Percentiles rank a stretch among this genome's conserved stretches.
phyloP scores from a whole-genome alignment of 2,329 filamentous ascomycete species.

The Stromatinia cepivora region DNA sequence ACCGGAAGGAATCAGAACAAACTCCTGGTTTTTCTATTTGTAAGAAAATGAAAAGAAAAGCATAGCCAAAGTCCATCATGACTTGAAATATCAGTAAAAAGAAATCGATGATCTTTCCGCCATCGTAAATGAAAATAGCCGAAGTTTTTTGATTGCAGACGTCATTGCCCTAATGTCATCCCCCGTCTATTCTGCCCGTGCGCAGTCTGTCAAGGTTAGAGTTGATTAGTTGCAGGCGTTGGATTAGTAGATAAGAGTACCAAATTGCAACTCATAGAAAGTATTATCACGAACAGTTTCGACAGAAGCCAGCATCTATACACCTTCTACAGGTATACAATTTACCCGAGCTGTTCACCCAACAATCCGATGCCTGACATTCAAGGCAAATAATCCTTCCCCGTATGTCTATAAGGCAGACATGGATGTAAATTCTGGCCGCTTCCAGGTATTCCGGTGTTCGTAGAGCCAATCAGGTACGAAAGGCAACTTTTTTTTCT shows the following conservation, averaged over 20 bases:
- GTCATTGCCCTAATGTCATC: not conserved
- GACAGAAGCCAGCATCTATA: not conserved
- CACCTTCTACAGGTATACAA: not conserved
- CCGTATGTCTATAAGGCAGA: not conserved
- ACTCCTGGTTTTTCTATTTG: too few relatives aligned
- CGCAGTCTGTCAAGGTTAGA: not conserved
- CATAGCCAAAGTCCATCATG: not conserved
- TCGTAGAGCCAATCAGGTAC: not conserved
- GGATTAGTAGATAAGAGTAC: too few relatives aligned
- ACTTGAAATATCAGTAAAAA: not conserved
- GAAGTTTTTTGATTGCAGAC: fast-evolving
- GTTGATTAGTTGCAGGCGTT: fast-evolving
- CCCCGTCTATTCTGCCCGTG: not conserved
- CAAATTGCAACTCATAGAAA: not conserved
- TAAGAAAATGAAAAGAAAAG: not conserved
- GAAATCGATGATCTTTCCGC: not conserved
- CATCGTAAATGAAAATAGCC: not conserved
- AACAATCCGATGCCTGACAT: not conserved
- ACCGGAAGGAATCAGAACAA: fast-evolving
- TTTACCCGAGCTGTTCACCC: fast-evolving
- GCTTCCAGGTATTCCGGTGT: not conserved
- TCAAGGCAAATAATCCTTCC: too few relatives aligned
- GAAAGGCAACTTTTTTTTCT: too few relatives aligned
- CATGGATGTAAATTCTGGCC: not conserved
- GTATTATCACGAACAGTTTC: not conserved